A percentile compares a stretch with the other conserved stretches of the same genome.
phyloP scores from a whole-genome alignment of 2,329 filamentous ascomycete genomes.

The Fusarium nelsonii region DNA sequence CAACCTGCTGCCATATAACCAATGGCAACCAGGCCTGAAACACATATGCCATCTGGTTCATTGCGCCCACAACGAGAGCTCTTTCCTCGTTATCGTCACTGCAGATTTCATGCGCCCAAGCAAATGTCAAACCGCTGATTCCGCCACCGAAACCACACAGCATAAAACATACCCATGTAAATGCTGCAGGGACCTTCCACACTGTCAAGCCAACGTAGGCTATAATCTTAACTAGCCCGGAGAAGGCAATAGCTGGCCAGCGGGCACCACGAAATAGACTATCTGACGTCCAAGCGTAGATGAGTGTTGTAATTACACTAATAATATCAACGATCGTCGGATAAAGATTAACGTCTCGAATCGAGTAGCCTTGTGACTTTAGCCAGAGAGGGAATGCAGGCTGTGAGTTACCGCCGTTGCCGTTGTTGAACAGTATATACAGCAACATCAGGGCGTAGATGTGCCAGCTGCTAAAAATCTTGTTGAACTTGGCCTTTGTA shows the following conservation, averaged over 20 bases:
- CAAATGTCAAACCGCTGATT: constrained; percentile 61
- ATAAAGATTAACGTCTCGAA: constrained; percentile 63
- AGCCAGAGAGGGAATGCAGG: constrained; percentile 68
- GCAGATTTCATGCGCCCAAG: constrained; percentile 66
- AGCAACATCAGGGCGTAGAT: constrained; percentile 69
- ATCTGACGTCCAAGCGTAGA: constrained; percentile 76
- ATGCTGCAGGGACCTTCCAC: constrained; percentile 62
- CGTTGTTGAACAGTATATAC: constrained; percentile 76
- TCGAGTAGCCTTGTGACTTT: constrained; percentile 58
- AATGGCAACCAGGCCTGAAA: constrained; percentile 78
- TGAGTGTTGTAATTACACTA: constrained; percentile 67
- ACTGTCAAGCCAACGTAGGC: constrained; percentile 56
- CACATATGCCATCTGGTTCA: constrained; percentile 79
- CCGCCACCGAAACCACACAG: constrained; percentile 65
- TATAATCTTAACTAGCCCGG: constrained; percentile 59
- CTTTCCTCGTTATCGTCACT: constrained; percentile 71
- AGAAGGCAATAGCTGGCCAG: constrained; percentile 74
- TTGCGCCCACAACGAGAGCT: constrained; percentile 73
- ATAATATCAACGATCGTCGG: constrained; percentile 70
- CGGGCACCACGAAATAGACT: constrained; percentile 68
- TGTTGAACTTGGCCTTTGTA: constrained; percentile 64
- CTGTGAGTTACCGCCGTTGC: constrained; percentile 58
- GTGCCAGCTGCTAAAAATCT: constrained; percentile 74
- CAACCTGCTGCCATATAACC: constrained; percentile 74
- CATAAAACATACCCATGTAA: constrained; percentile 74